These are phyloP conservation scores for Rubus parviflorus DNA, from an alignment of 306 rosid genomes.

Conservation along the genomic window DNA sequence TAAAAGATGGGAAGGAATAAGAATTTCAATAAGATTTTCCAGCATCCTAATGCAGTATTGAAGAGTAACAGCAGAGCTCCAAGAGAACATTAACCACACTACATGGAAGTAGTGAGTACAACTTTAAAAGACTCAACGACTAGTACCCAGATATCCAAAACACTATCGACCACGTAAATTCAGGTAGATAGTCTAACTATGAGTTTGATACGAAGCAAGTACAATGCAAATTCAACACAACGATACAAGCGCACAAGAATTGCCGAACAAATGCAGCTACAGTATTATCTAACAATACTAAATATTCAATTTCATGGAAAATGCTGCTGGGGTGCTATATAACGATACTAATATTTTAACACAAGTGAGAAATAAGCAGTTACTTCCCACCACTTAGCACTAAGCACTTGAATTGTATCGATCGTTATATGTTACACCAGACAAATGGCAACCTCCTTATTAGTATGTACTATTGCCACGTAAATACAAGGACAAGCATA, in stretches of 20 bases:
- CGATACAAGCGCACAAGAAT: background rate
- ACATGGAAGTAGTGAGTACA: background rate
- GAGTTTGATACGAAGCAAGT: background rate
- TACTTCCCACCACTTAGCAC: background rate
- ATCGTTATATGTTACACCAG: background rate
- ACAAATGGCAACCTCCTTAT: background rate
- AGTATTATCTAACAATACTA: background rate
- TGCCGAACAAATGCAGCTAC: background rate
- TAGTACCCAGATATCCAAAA: background rate
- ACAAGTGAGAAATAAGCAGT: background rate
- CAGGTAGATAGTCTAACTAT: background rate
- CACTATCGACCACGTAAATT: background rate
- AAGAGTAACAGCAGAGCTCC: conserved; percentile 12
- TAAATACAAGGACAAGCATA: background rate
- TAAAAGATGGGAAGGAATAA: conserved; percentile 29
- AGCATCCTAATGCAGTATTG: conserved; percentile 13
- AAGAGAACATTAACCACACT: conserved; percentile 7
- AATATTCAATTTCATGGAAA: background rate
- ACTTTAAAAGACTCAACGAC: background rate
- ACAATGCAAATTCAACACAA: background rate
- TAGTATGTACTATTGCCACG: background rate
- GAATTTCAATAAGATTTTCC: conserved; percentile 15
- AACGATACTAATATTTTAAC: background rate
- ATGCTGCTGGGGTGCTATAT: background rate
- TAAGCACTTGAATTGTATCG: background rate